phyloP scores from a whole-genome alignment of 2,329 filamentous ascomycete species.

The Fusarium cicatricum region DNA sequence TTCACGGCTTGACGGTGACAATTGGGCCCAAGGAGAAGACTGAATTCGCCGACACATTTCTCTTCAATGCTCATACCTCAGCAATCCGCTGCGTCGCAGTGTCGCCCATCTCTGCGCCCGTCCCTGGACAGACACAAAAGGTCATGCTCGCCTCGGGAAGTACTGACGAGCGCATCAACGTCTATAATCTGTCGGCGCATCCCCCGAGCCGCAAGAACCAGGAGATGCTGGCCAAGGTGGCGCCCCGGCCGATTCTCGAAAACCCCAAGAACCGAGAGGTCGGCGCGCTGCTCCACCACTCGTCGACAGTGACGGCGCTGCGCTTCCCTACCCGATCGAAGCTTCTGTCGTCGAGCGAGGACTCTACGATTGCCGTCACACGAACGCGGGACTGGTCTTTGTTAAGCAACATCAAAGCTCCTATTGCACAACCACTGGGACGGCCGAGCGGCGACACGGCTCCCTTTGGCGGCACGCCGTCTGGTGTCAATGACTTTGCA shows the following conservation, averaged over 20 bases:
- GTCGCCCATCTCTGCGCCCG: constrained; percentile 74
- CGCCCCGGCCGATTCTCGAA: constrained; percentile 78
- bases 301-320: constrained; percentile 80
- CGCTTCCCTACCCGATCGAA: constrained; percentile 87
- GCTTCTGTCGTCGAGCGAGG: constrained; percentile 86
- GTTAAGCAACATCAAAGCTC: constrained; percentile 87
- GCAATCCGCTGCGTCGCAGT: constrained; percentile 89
- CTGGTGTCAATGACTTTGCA: constrained; percentile 94
- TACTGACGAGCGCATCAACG: constrained; percentile 93
- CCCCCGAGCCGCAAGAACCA: constrained; percentile 65
- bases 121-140: constrained; percentile 74
- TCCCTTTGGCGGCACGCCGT: constrained; percentile 78
- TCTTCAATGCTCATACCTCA: constrained; percentile 93
- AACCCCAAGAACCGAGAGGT: constrained; percentile 89
- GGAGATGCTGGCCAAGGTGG: constrained; percentile 71
- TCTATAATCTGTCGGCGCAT: constrained; percentile 85
- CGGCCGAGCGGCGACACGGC: constrained; percentile 92
- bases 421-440: constrained; percentile 80
- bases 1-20: constrained; percentile 89
- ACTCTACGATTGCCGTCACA: constrained; percentile 89
- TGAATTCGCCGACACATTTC: constrained; percentile 88
- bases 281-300: constrained; percentile 86
- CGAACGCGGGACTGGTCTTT: constrained; percentile 89
- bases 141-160: constrained; percentile 89
- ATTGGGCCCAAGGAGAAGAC: constrained; percentile 58